Conservation (phyloP, 116 monocot species). For the Phalaenopsis hybrid region DNA sequence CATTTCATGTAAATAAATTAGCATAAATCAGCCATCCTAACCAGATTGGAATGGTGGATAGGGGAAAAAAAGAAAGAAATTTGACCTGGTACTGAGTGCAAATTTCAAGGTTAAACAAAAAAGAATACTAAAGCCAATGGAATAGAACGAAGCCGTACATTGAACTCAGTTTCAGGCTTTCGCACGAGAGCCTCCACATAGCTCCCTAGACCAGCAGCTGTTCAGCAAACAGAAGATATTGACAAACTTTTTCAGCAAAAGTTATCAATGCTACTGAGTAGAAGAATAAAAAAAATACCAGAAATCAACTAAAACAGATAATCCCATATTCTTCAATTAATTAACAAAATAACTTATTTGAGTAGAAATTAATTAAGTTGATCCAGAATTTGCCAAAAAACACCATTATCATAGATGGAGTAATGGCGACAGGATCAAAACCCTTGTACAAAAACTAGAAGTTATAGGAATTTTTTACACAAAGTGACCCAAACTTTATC, state of each 20-base stretch:
- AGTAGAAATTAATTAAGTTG: background rate
- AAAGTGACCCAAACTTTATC: background rate
- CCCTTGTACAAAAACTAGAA: background rate
- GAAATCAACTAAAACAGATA: background rate
- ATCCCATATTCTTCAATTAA: background rate
- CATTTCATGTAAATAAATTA: too few relatives aligned
- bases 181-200: slow-evolving; percentile 67
- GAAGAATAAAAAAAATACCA: background rate
- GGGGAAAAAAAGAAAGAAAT: background rate
- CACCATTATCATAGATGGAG: background rate
- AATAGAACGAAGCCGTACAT: slow-evolving; percentile 42
- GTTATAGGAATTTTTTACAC: background rate
- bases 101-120: background rate
- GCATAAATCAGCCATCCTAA: background rate
- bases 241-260: background rate
- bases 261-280: background rate
- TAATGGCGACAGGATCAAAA: background rate
- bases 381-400: background rate
- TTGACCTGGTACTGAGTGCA: background rate
- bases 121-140: background rate
- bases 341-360: background rate
- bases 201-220: slow-evolving; percentile 83
- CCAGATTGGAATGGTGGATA: background rate
- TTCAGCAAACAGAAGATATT: slow-evolving; percentile 11
- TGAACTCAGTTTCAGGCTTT: slow-evolving; percentile 62